A percentile compares a stretch with the other conserved stretches of the same genome.
Evolutionary conservation across 192 early-diverging fungal genomes (phyloP).

Genomic region (Linnemannia elongata): DNA sequence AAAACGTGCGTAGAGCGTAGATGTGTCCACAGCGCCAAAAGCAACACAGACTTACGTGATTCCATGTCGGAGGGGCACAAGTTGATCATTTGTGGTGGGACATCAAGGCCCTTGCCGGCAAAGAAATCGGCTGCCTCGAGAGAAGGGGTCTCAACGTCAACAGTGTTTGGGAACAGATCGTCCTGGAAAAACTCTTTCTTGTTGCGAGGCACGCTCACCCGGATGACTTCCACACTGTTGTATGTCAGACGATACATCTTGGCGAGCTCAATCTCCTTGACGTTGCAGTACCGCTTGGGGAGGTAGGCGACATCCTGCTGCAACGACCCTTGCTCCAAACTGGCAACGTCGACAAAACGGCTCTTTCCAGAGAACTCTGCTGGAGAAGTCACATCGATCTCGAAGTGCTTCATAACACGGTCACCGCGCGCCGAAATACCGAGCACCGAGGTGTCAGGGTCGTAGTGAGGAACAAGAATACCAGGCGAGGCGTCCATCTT

Average conservation of each 20-base stretch:
- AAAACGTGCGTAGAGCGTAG: not conserved
- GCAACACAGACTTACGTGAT: constrained; percentile 21
- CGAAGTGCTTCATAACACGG: constrained; percentile 80
- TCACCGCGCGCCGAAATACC: constrained; percentile 86
- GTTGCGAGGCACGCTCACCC: constrained; percentile 83
- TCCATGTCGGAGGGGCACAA: constrained; percentile 43
- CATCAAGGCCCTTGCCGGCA: constrained; percentile 19
- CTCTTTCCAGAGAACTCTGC: constrained; percentile 25
- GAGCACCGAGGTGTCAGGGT: constrained; percentile 76
- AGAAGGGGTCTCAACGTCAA: constrained; percentile 65
- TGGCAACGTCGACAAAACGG: constrained; percentile 66
- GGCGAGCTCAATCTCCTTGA: constrained; percentile 77
- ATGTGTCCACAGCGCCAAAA: not conserved
- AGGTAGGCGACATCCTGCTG: constrained; percentile 80
- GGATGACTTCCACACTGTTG: constrained; percentile 77
- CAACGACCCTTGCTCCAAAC: constrained; percentile 68
- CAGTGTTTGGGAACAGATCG: constrained; percentile 82
- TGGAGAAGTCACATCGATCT: constrained; percentile 61
- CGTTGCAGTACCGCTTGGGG: constrained; percentile 77
- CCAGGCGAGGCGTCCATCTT: constrained; percentile 83
- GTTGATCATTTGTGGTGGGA: constrained; percentile 4
- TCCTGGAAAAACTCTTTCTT: constrained; percentile 94
- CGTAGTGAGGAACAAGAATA: constrained; percentile 76
- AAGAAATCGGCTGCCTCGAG: constrained; percentile 73
- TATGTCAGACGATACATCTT: constrained; percentile 77